Evolutionary conservation across 371 early-diverging fungal genomes (phyloP), one percentile per base, ranked within the genome.

Genomic region (Mucor indicus): DNA sequence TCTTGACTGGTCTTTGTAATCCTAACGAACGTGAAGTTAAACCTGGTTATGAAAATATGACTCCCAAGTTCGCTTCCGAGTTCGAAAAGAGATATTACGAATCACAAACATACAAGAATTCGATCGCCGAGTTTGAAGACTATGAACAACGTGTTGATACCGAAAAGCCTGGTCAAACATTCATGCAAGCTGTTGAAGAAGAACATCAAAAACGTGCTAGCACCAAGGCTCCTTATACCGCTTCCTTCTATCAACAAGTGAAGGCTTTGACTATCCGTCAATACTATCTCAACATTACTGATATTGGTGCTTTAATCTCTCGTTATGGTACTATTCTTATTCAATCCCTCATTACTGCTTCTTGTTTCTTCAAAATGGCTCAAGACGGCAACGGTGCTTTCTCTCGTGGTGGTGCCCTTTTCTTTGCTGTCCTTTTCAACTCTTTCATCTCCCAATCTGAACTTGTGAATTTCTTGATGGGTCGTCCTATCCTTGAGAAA

Each of bases 1-100:
- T 84, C 47, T 76, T 92, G 49, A 84, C 90, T 16, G 87, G 89
- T 20, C 46, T 85, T 15, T 87, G 84, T 41, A 67, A 84, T 44
- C 62, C 75, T n/a, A 41, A 75, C 25, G 88, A 88, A 53, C 82
- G 85, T 50, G 65, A 69, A 38, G 50, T 81, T 22, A 57, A 67
- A 22, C 63, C 74, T 3, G 88, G 85, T 1, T 77, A 65, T 39
- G 77, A 81, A 22, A 50, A 72, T 12, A 50, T 53, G 13, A 66
- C 72, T 1, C 84, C 84, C 3, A 48, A 38, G 8, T 64, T 75
- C 11, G 51, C 81, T n/a, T 35, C 50, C 20, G 72, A 76, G 39
- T 81, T 84, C 21, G 75, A 79, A 55, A 53, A 57, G n/a, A 43
- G 44, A 1, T 84, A 67, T 50, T 50, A 68, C 22, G 37, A 61